A percentile compares a stretch with the other conserved stretches of the same genome.
phyloP scores from a whole-genome alignment of 371 early-diverging fungal genomes.

The Apophysomyces sp. region DNA sequence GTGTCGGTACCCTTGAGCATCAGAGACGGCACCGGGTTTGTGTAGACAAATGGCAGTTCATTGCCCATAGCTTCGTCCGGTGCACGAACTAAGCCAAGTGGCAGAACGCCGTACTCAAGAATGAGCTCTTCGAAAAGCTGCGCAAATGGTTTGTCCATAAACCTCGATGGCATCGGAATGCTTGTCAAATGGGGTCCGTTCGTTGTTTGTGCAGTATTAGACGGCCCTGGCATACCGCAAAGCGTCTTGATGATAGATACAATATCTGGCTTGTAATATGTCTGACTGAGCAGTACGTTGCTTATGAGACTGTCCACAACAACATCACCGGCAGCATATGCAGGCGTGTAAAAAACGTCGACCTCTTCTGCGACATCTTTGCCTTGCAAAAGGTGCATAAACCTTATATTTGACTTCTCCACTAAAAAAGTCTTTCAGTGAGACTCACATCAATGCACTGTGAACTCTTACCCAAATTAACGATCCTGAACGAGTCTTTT shows the following conservation, averaged over 20 bases:
- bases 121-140: slow-evolving; percentile 38
- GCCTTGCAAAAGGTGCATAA: slow-evolving; percentile 41
- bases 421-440: slow-evolving; percentile 1
- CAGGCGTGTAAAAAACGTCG: slow-evolving; percentile 40
- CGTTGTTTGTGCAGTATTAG: slow-evolving; percentile 8
- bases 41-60: slow-evolving; percentile 49
- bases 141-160: slow-evolving; percentile 36
- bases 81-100: slow-evolving; percentile 45
- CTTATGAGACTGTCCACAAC: slow-evolving; percentile 43
- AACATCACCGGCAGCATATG: slow-evolving; percentile 54
- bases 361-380: slow-evolving; percentile 35
- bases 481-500: slow-evolving; percentile 25
- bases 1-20: slow-evolving; percentile 25
- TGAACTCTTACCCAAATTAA: slow-evolving; percentile 23
- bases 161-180: slow-evolving; percentile 35
- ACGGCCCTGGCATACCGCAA: slow-evolving; percentile 50
- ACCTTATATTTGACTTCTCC: slow-evolving; percentile 50
- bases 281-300: slow-evolving; percentile 50
- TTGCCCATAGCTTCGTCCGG: slow-evolving; percentile 45
- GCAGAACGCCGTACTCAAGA: slow-evolving; percentile 38
- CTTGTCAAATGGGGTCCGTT: slow-evolving; percentile 30
- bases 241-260: slow-evolving; percentile 51
- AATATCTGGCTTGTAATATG: slow-evolving; percentile 53
- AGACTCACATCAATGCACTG: not conserved
- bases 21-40: slow-evolving; percentile 48